A percentile compares a stretch with the other conserved stretches of the same genome.
Conservation (phyloP, 2,329 filamentous ascomycete genomes). For the Nakataea oryzae region DNA sequence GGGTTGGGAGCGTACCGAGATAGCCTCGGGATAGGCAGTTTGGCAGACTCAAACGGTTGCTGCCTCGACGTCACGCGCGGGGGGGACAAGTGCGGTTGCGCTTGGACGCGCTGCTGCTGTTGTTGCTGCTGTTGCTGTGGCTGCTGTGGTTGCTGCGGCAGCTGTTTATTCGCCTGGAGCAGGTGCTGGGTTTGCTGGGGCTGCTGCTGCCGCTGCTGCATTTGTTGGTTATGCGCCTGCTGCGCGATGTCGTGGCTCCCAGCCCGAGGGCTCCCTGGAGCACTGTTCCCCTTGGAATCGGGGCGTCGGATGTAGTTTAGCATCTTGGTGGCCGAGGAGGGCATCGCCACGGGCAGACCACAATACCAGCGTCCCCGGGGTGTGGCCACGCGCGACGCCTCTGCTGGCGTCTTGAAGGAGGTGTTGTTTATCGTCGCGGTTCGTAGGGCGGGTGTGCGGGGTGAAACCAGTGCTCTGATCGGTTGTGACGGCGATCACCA, state of each 20-base stretch:
- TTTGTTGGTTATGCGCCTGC: not conserved
- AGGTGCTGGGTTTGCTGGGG: conserved; percentile 6
- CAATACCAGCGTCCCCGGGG: conserved; percentile 6
- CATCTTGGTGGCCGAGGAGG: conserved; percentile 13
- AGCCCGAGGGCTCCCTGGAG: not conserved
- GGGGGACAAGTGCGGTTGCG: conserved; percentile 15
- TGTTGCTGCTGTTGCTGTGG: conserved; percentile 2
- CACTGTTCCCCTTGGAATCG: conserved; percentile 10
- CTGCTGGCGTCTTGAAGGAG: not conserved
- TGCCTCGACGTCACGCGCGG: conserved; percentile 18
- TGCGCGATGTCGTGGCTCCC: conserved; percentile 1
- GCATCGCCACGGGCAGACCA: conserved; percentile 8
- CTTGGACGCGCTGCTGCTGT: conserved; percentile 5
- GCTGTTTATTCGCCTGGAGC: conserved; percentile 2
- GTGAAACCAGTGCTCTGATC: not conserved
- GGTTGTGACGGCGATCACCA: not conserved
- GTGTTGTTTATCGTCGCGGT: conserved; percentile 6
- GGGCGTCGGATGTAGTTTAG: conserved; percentile 13
- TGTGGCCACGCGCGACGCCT: conserved; percentile 5
- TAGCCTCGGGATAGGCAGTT: conserved; percentile 22
- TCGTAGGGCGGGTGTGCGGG: conserved; percentile 1
- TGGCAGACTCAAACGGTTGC: conserved; percentile 19
- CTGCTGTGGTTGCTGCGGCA: conserved; percentile 5
- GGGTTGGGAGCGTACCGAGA: conserved; percentile 16
- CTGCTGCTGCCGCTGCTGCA: conserved; percentile 6